Evolutionary conservation across 257 asterid species (phyloP).

Genomic region (Voacanga thouarsii): DNA sequence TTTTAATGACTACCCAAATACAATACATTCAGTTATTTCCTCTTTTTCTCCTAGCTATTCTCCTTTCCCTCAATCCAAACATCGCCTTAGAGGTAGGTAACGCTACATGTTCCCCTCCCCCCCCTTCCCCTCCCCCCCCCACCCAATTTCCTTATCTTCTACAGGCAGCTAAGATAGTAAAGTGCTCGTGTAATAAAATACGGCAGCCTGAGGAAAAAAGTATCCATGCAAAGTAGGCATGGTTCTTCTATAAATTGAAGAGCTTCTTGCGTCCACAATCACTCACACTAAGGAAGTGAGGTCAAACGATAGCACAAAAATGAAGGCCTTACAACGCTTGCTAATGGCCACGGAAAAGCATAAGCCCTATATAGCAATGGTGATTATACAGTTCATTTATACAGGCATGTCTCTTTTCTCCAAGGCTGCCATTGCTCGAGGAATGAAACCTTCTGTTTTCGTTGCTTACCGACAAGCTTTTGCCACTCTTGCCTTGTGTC

Average conservation of each 20-base stretch:
- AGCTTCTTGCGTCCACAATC: background rate
- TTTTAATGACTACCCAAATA: too few relatives aligned
- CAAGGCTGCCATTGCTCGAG: slow-evolving; percentile 53
- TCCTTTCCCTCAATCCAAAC: too few relatives aligned
- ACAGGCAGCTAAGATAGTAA: background rate
- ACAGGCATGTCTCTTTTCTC: slow-evolving; percentile 54
- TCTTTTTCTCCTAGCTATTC: too few relatives aligned
- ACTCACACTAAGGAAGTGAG: background rate
- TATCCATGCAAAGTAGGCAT: slow-evolving; percentile 4
- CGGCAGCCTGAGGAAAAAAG: background rate
- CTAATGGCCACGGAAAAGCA: slow-evolving; percentile 22
- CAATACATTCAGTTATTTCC: too few relatives aligned
- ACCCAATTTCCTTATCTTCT: background rate
- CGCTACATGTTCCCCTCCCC: background rate
- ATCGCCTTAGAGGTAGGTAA: too few relatives aligned
- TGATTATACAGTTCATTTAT: slow-evolving; percentile 38
- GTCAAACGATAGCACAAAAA: background rate
- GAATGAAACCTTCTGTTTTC: slow-evolving; percentile 59
- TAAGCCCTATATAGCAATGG: slow-evolving; percentile 42
- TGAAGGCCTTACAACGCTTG: background rate
- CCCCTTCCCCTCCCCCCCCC: background rate
- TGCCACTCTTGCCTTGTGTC: slow-evolving; percentile 49
- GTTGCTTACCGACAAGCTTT: slow-evolving; percentile 56
- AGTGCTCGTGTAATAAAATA: background rate
- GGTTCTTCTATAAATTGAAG: slow-evolving; percentile 15